phyloP scores from a whole-genome alignment of 2,329 filamentous ascomycete species.

The Fusarium beomiforme region DNA sequence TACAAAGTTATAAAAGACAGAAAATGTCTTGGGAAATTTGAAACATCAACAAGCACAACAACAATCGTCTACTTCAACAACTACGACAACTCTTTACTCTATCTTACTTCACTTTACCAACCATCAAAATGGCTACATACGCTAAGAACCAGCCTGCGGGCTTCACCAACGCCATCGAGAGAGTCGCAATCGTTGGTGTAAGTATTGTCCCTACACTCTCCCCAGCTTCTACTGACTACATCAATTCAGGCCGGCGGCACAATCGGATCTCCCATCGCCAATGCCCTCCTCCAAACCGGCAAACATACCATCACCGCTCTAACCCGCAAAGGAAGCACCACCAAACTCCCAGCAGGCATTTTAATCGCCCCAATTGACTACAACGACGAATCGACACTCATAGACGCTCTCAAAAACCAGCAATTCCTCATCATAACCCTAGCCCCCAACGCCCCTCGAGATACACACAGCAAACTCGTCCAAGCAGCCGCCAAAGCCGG shows the following conservation, averaged over 20 bases:
- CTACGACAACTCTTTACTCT: too few species aligned
- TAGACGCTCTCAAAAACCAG: constrained; percentile 61
- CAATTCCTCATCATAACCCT: constrained; percentile 65
- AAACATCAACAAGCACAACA: neutral
- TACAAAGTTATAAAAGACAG: neutral
- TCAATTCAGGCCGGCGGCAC: constrained; percentile 8
- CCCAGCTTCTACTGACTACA: accelerated
- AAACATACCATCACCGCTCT: constrained; percentile 64
- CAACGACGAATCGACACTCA: constrained; percentile 53
- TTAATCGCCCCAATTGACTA: constrained; percentile 56
- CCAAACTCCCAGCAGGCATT: constrained; percentile 56
- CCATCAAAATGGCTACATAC: constrained; percentile 23
- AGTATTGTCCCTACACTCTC: constrained; percentile 22
- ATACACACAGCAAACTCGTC: constrained; percentile 57
- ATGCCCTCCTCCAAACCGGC: constrained; percentile 57
- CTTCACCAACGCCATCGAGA: constrained; percentile 50
- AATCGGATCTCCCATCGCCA: constrained; percentile 45
- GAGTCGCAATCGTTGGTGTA: constrained; percentile 56
- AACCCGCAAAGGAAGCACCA: constrained; percentile 56
- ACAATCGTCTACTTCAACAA: accelerated
- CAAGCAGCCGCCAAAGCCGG: constrained; percentile 61
- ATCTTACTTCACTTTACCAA: too few species aligned
- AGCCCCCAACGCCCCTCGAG: constrained; percentile 50
- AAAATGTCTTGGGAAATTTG: accelerated
- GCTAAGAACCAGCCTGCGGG: constrained; percentile 37